A percentile compares a stretch with the other conserved stretches of the same genome.
These are phyloP conservation scores for Meira miltonrushii DNA, from an alignment of 1,284 basidiomycete species.

Conservation along the genomic window DNA sequence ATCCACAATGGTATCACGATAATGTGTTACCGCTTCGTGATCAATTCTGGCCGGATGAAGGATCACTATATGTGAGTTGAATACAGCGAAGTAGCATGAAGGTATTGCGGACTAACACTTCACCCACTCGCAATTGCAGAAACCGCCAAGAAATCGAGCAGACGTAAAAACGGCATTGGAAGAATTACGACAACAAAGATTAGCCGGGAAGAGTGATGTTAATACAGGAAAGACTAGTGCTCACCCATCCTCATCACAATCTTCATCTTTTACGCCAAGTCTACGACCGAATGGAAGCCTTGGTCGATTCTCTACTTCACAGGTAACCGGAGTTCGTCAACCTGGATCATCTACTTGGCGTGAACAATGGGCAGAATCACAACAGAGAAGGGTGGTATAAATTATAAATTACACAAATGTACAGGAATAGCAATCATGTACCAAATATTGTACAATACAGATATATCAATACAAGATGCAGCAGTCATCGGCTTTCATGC, in stretches of 20 bases:
- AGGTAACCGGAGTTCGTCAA: not conserved
- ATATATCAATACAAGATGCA: not conserved
- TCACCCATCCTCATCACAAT: too few relatives aligned
- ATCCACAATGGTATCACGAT: conserved; percentile 77
- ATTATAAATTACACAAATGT: conserved; percentile 5
- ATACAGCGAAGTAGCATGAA: not conserved
- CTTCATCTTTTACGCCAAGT: not conserved
- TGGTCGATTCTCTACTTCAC: not conserved
- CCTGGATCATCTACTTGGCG: conserved; percentile 20
- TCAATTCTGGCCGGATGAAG: conserved; percentile 39
- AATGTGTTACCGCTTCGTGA: conserved; percentile 64
- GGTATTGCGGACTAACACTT: not conserved
- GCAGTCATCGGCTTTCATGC: not conserved
- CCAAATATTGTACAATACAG: conserved; percentile 5
- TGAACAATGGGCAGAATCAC: conserved; percentile 20
- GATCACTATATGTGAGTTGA: conserved; percentile 27
- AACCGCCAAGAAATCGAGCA: conserved; percentile 28
- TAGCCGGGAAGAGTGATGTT: conserved; percentile 21
- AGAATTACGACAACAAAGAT: conserved; percentile 27
- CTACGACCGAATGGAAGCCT: not conserved
- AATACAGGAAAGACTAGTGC: too few relatives aligned
- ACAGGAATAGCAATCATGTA: conserved; percentile 21
- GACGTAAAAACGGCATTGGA: conserved; percentile 28
- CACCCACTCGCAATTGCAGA: conserved; percentile 7
- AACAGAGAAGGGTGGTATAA: conserved; percentile 28